A percentile compares a stretch with the other conserved stretches of the same genome.
These are phyloP conservation scores for Cyclotella distinguenda DNA, from an alignment of 108 stramenopile genomes.

Conservation along the genomic window DNA sequence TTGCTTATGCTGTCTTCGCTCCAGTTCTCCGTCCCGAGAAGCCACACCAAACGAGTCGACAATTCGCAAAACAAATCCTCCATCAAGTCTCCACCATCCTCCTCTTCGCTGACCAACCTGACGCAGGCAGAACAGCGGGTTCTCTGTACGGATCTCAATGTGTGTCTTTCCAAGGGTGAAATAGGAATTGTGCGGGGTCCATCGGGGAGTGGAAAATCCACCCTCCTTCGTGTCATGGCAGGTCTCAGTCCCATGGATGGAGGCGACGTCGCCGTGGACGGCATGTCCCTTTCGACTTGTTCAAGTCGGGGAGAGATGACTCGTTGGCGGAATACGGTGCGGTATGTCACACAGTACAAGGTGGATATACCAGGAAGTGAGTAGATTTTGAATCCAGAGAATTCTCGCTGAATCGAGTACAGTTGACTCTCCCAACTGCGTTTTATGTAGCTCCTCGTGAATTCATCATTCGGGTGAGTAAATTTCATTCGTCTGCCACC, in stretches of 20 bases:
- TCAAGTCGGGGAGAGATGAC: conserved; percentile 3
- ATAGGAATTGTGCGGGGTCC: conserved; percentile 39
- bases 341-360: conserved; percentile 76
- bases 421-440: background rate
- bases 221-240: conserved; percentile 64
- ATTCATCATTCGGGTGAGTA: conserved; percentile 1
- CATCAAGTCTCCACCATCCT: background rate
- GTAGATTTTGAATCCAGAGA: too few species aligned
- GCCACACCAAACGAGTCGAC: conserved; percentile 13
- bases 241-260: conserved; percentile 58
- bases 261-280: conserved; percentile 21
- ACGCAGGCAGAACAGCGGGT: conserved; percentile 23
- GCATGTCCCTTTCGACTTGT: conserved; percentile 29
- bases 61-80: conserved; percentile 1
- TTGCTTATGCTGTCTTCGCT: conserved; percentile 28
- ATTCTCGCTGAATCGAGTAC: too few species aligned
- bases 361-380: conserved; percentile 46
- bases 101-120: background rate
- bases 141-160: conserved; percentile 31
- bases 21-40: conserved; percentile 39
- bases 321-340: conserved; percentile 36
- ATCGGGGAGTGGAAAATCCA: conserved; percentile 72
- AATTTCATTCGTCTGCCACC: background rate
- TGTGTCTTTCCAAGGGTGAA: conserved; percentile 33
- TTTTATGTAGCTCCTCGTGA: conserved; percentile 1